Percentiles rank a stretch among this genome's conserved stretches.
Evolutionary conservation across 176 grass and related monocot species (phyloP).

Genomic region (Coix lacrymajobi): DNA sequence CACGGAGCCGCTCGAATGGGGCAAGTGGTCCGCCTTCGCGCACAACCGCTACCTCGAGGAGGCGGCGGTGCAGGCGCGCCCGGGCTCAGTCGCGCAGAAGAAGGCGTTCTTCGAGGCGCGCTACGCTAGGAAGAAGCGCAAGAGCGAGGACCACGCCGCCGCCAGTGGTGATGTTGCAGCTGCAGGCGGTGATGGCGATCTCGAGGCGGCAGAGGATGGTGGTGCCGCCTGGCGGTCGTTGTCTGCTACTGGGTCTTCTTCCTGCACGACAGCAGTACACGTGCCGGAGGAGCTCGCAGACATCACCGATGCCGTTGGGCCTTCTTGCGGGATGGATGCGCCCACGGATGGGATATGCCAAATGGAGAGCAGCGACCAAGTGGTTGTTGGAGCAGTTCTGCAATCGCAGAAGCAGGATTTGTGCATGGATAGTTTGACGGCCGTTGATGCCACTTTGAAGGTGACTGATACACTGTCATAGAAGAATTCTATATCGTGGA

Average conservation of each 20-base stretch:
- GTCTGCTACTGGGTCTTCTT: slow-evolving; percentile 9
- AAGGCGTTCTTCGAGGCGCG: slow-evolving; percentile 74
- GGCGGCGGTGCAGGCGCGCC: slow-evolving; percentile 43
- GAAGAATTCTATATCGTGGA: neutral
- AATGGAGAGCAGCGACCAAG: neutral
- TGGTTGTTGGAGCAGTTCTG: neutral
- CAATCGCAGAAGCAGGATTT: neutral
- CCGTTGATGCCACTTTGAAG: slow-evolving; percentile 14
- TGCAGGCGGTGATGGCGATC: neutral
- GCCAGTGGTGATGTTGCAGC: neutral
- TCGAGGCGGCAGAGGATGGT: neutral
- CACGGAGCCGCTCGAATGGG: slow-evolving; percentile 72
- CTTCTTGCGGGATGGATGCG: neutral
- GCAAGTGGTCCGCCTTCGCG: slow-evolving; percentile 58
- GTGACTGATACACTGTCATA: neutral
- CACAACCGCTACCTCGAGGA: slow-evolving; percentile 78
- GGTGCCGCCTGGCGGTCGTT: neutral
- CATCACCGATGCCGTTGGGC: neutral
- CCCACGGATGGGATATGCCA: neutral
- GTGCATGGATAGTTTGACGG: neutral
- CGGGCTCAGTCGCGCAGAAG: slow-evolving; percentile 70
- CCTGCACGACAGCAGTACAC: slow-evolving; percentile 21
- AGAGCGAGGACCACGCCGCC: neutral
- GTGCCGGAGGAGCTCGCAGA: neutral
- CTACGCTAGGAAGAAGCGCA: slow-evolving; percentile 51